These are phyloP conservation scores for Clathrus columnatus DNA, from an alignment of 768 basidiomycete species.

Conservation along the genomic window DNA sequence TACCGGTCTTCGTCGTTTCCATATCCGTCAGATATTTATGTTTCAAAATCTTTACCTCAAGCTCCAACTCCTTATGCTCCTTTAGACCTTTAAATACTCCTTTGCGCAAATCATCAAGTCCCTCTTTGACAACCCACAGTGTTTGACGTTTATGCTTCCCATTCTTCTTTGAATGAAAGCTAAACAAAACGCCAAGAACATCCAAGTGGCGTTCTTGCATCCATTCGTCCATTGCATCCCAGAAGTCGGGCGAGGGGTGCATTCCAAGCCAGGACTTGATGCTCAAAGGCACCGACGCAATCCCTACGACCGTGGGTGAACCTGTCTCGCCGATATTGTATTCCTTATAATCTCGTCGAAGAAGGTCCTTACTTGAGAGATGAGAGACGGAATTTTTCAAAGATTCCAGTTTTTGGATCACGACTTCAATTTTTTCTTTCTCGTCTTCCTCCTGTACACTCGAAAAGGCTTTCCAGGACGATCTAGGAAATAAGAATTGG, in stretches of 20 bases:
- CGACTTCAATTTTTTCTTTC: conserved; percentile 35
- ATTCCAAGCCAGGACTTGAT: conserved; percentile 47
- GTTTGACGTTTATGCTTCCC: conserved; percentile 60
- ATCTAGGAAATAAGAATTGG: conserved; percentile 51
- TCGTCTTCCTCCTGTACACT: conserved; percentile 14
- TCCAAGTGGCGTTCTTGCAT: conserved; percentile 56
- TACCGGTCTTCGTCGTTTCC: conserved; percentile 17
- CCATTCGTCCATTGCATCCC: conserved; percentile 40
- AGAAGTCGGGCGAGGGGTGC: conserved; percentile 32
- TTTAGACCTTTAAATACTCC: conserved; percentile 55
- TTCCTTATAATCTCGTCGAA: conserved; percentile 94
- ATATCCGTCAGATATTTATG: conserved; percentile 21
- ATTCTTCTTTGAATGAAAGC: conserved; percentile 43
- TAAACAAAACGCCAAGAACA: conserved; percentile 74
- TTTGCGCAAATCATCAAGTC: conserved; percentile 31
- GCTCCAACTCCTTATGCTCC: conserved; percentile 38
- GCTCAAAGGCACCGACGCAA: conserved; percentile 73
- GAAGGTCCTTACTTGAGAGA: conserved; percentile 63
- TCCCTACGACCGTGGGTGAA: conserved; percentile 41
- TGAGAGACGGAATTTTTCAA: conserved; percentile 65
- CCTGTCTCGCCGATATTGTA: conserved; percentile 44
- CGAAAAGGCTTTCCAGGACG: conserved; percentile 32
- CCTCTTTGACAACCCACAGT: conserved; percentile 46
- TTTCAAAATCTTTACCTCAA: conserved; percentile 34
- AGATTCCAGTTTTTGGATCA: conserved; percentile 37